Evolutionary conservation across 2,329 filamentous ascomycete species (phyloP).

Genomic region (Thelonectria blattea): DNA sequence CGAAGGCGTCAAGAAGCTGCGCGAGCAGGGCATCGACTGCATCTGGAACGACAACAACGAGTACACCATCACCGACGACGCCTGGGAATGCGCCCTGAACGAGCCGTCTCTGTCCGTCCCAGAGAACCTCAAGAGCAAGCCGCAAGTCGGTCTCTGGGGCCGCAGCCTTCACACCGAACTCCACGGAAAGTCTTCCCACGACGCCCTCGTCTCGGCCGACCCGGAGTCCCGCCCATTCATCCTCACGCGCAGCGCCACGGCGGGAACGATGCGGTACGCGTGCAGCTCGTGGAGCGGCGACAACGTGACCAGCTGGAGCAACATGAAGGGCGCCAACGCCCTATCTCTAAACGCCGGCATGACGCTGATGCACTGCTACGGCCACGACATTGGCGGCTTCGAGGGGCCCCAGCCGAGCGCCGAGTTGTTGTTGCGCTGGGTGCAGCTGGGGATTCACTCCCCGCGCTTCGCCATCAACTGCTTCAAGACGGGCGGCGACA

Average conservation of each 20-base stretch:
- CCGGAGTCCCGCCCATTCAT: constrained; percentile 70
- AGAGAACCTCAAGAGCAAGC: constrained; percentile 45
- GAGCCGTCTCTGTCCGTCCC: constrained; percentile 44
- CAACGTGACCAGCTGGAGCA: constrained; percentile 75
- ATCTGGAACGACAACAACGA: constrained; percentile 86
- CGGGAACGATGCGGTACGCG: constrained; percentile 72
- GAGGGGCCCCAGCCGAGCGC: constrained; percentile 75
- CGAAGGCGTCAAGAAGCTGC: constrained; percentile 67
- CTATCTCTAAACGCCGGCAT: constrained; percentile 72
- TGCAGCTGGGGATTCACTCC: constrained; percentile 73
- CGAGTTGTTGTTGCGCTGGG: constrained; percentile 74
- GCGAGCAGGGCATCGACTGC: constrained; percentile 69
- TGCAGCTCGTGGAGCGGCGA: constrained; percentile 78
- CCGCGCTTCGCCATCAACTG: constrained; percentile 79
- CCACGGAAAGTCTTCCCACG: constrained; percentile 73
- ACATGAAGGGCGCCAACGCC: constrained; percentile 75
- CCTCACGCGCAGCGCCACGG: constrained; percentile 72
- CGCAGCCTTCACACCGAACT: constrained; percentile 73
- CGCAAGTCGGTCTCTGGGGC: constrained; percentile 71
- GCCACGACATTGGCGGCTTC: constrained; percentile 78
- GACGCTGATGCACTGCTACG: constrained; percentile 72
- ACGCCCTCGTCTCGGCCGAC: constrained; percentile 64
- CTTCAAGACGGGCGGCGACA: constrained; percentile 75
- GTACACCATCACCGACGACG: constrained; percentile 70
- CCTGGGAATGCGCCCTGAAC: constrained; percentile 67